Evolutionary conservation across 768 basidiomycete species (phyloP).

Genomic region (Lepiota subincarnata): DNA sequence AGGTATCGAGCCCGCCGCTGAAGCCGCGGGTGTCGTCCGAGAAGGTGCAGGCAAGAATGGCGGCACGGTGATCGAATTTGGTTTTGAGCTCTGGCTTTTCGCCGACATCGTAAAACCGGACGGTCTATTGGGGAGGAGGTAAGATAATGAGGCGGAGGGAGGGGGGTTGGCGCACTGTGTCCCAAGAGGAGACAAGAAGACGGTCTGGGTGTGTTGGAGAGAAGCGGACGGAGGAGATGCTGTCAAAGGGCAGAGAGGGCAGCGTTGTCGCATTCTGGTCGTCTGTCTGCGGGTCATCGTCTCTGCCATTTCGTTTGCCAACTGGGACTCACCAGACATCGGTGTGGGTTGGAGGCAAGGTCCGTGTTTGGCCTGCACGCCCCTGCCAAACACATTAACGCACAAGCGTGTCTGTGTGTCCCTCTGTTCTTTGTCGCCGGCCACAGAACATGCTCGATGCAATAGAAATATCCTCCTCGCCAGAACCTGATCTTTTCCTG

Average conservation of each 20-base stretch:
- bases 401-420: too few species aligned
- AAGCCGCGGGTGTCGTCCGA: constrained; percentile 64
- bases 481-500: too few species aligned
- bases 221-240: constrained; percentile 75
- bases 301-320: neutral
- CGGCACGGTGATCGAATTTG: constrained; percentile 87
- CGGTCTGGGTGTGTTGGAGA: constrained; percentile 77
- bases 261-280: constrained; percentile 14
- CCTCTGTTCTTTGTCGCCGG: too few species aligned
- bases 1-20: constrained; percentile 84
- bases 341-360: neutral
- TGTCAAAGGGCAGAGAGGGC: constrained; percentile 76
- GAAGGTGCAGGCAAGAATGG: constrained; percentile 82
- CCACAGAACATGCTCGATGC: too few species aligned
- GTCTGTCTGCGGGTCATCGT: neutral
- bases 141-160: constrained; percentile 11
- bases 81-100: constrained; percentile 63
- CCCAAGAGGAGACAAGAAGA: constrained; percentile 87
- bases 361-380: too few species aligned
- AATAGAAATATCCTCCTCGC: too few species aligned
- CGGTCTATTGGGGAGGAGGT: constrained; percentile 23
- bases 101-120: constrained; percentile 51
- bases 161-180: constrained; percentile 45
- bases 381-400: too few species aligned
- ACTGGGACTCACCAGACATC: constrained; percentile 8